Evolutionary conservation across 805 yeast species (phyloP).

Genomic region (Ogataea nonfermentans): DNA sequence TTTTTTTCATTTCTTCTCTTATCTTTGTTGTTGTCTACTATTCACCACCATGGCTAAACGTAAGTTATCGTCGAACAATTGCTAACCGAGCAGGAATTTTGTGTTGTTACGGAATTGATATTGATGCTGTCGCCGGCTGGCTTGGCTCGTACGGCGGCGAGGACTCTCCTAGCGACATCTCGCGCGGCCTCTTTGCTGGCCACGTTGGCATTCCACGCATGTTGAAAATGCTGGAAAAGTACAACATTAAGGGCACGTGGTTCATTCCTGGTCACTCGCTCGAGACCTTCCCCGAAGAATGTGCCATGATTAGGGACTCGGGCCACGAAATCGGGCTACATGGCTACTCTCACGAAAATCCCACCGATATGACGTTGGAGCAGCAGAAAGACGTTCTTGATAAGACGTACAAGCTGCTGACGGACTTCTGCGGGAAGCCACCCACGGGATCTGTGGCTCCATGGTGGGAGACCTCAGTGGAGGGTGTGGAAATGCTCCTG

Average conservation of each 20-base stretch:
- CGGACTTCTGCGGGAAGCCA: constrained; percentile 36
- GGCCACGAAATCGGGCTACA: constrained; percentile 40
- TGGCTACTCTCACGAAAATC: constrained; percentile 39
- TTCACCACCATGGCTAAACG: constrained; percentile 8
- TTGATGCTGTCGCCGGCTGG: constrained; percentile 41
- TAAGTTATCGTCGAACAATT: not conserved
- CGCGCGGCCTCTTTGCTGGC: constrained; percentile 39
- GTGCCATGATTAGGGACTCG: constrained; percentile 34
- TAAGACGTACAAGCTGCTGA: constrained; percentile 32
- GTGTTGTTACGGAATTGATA: constrained; percentile 38
- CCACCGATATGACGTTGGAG: constrained; percentile 35
- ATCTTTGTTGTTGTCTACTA: not conserved
- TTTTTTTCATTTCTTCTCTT: constrained; percentile 21
- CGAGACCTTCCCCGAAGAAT: constrained; percentile 39
- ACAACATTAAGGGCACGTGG: constrained; percentile 38
- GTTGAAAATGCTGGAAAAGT: constrained; percentile 34
- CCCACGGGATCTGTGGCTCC: constrained; percentile 39
- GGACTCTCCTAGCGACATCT: constrained; percentile 36
- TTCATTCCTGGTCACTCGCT: constrained; percentile 39
- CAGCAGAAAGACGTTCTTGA: constrained; percentile 37
- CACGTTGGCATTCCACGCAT: constrained; percentile 37
- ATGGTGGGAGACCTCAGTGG: constrained; percentile 39
- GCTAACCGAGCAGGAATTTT: constrained; percentile 27
- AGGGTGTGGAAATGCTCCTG: constrained; percentile 34
- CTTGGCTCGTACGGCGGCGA: constrained; percentile 39